phyloP scores from a whole-genome alignment of 257 asterid species.

The Gynochthodes officinalis region DNA sequence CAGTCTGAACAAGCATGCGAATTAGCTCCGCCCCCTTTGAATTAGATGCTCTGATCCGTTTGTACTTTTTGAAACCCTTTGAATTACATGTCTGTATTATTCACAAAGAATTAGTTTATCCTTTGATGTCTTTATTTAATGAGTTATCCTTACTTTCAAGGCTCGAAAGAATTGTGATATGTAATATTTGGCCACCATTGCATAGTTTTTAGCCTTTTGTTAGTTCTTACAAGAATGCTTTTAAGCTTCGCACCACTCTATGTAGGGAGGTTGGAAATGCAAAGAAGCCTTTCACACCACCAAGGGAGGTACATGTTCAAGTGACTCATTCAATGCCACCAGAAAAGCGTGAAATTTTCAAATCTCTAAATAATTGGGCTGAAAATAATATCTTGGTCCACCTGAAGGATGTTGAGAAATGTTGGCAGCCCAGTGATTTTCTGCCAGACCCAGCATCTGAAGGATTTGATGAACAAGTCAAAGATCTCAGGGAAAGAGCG shows the following conservation, averaged over 20 bases:
- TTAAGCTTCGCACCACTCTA: background rate
- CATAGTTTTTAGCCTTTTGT: background rate
- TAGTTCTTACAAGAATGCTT: constrained; percentile 6
- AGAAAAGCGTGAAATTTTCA: constrained; percentile 60
- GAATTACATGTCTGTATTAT: background rate
- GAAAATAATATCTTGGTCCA: constrained; percentile 51
- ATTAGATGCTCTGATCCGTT: no score
- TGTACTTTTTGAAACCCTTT: background rate
- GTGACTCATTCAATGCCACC: constrained; percentile 67
- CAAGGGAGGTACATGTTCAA: constrained; percentile 59
- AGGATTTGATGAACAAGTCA: constrained; percentile 71
- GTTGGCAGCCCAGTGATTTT: constrained; percentile 72
- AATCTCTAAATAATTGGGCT: constrained; percentile 62
- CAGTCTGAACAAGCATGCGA: background rate
- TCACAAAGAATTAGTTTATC: background rate
- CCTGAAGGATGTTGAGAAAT: constrained; percentile 62
- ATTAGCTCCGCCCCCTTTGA: no score
- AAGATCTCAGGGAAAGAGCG: constrained; percentile 66
- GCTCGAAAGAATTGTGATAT: background rate
- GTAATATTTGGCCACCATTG: background rate
- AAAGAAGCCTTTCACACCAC: constrained; percentile 58
- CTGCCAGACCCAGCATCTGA: constrained; percentile 70
- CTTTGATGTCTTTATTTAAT: background rate
- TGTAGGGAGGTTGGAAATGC: constrained; percentile 40
- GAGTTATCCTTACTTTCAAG: background rate